phyloP scores from a whole-genome alignment of 75 land plant species.

The Sequoiadendron giganteum region DNA sequence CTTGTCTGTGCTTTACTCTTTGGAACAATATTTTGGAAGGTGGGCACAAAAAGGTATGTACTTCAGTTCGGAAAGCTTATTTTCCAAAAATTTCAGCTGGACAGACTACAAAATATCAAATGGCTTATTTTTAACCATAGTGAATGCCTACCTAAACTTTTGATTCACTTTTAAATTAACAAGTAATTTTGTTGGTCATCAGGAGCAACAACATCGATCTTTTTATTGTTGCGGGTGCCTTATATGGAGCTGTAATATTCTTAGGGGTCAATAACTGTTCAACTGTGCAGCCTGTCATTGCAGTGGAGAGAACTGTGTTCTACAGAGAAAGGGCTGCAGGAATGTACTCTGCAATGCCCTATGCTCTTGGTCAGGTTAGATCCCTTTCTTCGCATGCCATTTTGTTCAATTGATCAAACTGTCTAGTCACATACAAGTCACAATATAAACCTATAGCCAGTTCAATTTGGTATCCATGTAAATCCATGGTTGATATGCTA shows the following conservation, averaged over 20 bases:
- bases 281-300: slow-evolving; percentile 73
- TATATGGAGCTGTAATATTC: slow-evolving; percentile 75
- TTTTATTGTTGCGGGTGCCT: slow-evolving; percentile 66
- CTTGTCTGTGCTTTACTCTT: slow-evolving; percentile 50
- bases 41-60: slow-evolving; percentile 56
- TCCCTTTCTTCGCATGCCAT: background rate
- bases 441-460: no score
- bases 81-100: background rate
- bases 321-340: slow-evolving; percentile 88
- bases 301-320: slow-evolving; percentile 72
- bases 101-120: background rate
- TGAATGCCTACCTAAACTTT: background rate
- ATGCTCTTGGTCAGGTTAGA: slow-evolving; percentile 80
- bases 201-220: slow-evolving; percentile 59
- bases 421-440: background rate
- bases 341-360: slow-evolving; percentile 81
- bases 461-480: no score
- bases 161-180: background rate
- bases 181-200: slow-evolving; percentile 39
- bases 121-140: background rate
- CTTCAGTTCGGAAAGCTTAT: background rate
- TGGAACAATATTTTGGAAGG: slow-evolving; percentile 70
- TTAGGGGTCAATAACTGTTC: slow-evolving; percentile 67
- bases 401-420: background rate
- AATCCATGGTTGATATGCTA: no score